These are phyloP conservation scores for Russula vinacea DNA, from an alignment of 768 basidiomycete genomes.

Conservation along the genomic window DNA sequence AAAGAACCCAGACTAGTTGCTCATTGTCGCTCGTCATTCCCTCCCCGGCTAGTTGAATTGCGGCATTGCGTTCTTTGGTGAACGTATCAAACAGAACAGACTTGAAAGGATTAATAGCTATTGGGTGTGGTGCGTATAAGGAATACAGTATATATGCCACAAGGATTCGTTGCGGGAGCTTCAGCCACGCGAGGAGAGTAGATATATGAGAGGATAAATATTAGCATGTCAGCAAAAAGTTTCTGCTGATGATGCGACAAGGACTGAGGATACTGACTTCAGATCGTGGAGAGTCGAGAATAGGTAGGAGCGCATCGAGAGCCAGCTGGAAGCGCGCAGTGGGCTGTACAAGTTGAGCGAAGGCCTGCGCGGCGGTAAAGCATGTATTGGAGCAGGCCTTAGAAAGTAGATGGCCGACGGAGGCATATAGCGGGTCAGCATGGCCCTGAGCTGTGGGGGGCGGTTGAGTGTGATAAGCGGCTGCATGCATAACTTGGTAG, in stretches of 20 bases:
- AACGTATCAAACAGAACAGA: slow-evolving; percentile 67
- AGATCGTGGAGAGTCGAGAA: slow-evolving; percentile 47
- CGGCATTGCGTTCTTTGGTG: slow-evolving; percentile 61
- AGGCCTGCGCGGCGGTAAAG: slow-evolving; percentile 72
- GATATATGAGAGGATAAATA: neutral
- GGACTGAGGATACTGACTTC: slow-evolving; percentile 21
- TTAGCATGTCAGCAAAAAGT: neutral
- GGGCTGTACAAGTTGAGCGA: slow-evolving; percentile 70
- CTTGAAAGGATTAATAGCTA: slow-evolving; percentile 79
- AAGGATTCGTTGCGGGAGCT: slow-evolving; percentile 73
- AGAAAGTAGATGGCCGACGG: slow-evolving; percentile 64
- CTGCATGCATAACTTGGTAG: slow-evolving; percentile 34
- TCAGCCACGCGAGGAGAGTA: slow-evolving; percentile 5
- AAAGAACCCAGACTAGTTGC: slow-evolving; percentile 81
- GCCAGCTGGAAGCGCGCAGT: slow-evolving; percentile 79
- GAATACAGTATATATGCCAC: slow-evolving; percentile 78
- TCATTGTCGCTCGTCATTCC: slow-evolving; percentile 59
- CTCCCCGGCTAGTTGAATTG: slow-evolving; percentile 48
- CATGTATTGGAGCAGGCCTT: slow-evolving; percentile 69
- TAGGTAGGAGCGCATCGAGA: slow-evolving; percentile 74
- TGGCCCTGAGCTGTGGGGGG: slow-evolving; percentile 36
- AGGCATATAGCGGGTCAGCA: slow-evolving; percentile 54
- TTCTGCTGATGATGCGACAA: neutral
- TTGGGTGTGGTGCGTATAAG: slow-evolving; percentile 76
- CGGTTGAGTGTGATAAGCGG: slow-evolving; percentile 38